Evolutionary conservation across 2,329 filamentous ascomycete species (phyloP), one percentile per base, ranked within the genome.

Genomic region (Claviceps pusilla): DNA sequence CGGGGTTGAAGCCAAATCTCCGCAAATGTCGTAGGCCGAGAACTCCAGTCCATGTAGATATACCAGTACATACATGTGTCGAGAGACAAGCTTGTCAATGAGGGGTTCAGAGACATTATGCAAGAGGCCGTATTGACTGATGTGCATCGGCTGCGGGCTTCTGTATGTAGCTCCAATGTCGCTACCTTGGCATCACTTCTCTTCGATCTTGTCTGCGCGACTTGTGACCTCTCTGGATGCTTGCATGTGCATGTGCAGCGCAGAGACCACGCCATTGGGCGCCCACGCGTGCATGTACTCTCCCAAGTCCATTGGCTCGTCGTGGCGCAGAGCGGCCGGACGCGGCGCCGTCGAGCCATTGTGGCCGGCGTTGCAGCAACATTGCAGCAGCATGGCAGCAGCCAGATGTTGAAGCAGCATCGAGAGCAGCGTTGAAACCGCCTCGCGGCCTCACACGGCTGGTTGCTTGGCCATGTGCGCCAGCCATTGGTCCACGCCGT

Each of bases 401-500:
- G 10, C 35, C 24, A 24, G 24, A 24, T 24, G 7, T 37, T 37
- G 9, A 10, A 37, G 10, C 39, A 24, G 37, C 31, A 24, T 24
- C 57, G 54, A 24, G 11, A 37, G 35, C 35, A 37, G 10, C 35
- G 35, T 37, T 37, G 9, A 10, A 37, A 24, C 39, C 24, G 37
- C 31, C 24, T 24, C 57, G 54, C 48, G 51, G 60, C 65, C 59
- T 63, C 58, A 58, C 58, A 58, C 59, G 51, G 57, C 59, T 63
- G 59, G 55, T 60, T 57, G 52, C 52, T 58, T 52, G 55, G 59
- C 56, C 69, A 73, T 72, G 71, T 73, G 71, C 65, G 63, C 62
- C 63, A 71, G 66, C 61, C 62, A 73, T 73, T 73, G 71, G 71
- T 58, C 66, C 62, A 65, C 62, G 60, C 61, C 54, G 48, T 56